phyloP scores from a whole-genome alignment of 805 yeast species.

The Candida taoyuanica region DNA sequence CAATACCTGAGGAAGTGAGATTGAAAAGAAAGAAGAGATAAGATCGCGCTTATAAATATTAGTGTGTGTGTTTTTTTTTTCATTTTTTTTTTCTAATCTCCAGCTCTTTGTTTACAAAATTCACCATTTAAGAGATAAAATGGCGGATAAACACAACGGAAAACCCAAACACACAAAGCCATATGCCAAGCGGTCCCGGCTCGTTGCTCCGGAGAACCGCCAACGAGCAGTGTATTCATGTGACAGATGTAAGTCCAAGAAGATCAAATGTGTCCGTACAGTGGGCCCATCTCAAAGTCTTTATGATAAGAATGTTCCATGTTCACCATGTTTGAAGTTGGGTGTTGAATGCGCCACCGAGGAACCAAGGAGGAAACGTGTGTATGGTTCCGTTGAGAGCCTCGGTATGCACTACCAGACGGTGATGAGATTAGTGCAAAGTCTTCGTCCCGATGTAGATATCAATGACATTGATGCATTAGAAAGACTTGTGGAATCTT shows the following conservation, averaged over 20 bases:
- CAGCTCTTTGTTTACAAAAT: no score
- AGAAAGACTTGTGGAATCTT: slow-evolving; percentile 26
- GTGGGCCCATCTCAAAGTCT: slow-evolving; percentile 17
- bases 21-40: no score
- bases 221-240: slow-evolving; percentile 41
- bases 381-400: slow-evolving; percentile 39
- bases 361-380: slow-evolving; percentile 37
- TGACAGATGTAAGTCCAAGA: slow-evolving; percentile 41
- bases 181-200: slow-evolving; percentile 27
- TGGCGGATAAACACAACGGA: no score
- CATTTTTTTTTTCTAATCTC: no score
- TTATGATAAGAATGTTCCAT: slow-evolving; percentile 37
- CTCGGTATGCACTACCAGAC: slow-evolving; percentile 41
- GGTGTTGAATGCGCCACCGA: slow-evolving; percentile 38
- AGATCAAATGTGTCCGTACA: slow-evolving; percentile 38
- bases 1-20: no score
- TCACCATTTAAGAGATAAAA: no score
- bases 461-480: slow-evolving; percentile 39
- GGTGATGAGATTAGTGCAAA: slow-evolving; percentile 34
- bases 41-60: no score
- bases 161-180: no score
- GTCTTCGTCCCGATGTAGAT: slow-evolving; percentile 41
- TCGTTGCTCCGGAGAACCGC: slow-evolving; percentile 35
- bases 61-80: no score
- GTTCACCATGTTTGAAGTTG: slow-evolving; percentile 34